These are phyloP conservation scores for Asterella californica DNA, from an alignment of 225 moss, liverwort and hornwort species.

Conservation along the genomic window DNA sequence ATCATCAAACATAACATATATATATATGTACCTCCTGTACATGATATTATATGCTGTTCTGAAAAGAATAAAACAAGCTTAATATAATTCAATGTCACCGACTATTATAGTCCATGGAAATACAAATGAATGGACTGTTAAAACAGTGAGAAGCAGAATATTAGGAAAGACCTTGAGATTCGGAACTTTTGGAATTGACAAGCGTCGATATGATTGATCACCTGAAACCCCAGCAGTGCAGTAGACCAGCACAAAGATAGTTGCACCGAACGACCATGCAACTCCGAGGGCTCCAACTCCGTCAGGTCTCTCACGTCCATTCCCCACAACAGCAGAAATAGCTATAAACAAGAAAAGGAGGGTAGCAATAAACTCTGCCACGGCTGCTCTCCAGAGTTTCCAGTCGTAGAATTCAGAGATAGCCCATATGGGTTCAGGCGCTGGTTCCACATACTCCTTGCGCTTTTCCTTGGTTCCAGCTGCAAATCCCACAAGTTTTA, in stretches of 20 bases:
- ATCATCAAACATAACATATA: too few species aligned
- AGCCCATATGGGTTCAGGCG: not conserved
- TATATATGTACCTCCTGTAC: too few species aligned
- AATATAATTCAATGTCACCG: too few species aligned
- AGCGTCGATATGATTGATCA: not conserved
- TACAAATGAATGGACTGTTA: too few species aligned
- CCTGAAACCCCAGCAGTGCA: slow-evolving; percentile 39
- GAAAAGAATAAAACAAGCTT: too few species aligned
- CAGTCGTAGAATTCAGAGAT: slow-evolving; percentile 20
- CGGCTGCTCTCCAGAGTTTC: slow-evolving; percentile 34
- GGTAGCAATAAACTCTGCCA: slow-evolving; percentile 39
- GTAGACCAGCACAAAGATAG: slow-evolving; percentile 36
- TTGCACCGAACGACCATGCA: slow-evolving; percentile 32
- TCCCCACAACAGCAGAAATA: slow-evolving; percentile 25
- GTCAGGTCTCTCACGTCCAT: not conserved
- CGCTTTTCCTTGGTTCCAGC: too few species aligned
- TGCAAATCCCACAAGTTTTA: too few species aligned
- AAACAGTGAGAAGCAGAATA: not conserved
- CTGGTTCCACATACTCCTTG: not conserved
- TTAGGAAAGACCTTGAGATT: not conserved
- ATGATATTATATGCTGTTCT: too few species aligned
- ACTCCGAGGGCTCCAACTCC: slow-evolving; percentile 29
- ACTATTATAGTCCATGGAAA: too few species aligned
- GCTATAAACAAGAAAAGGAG: slow-evolving; percentile 31
- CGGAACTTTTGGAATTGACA: not conserved